These are phyloP conservation scores for Leccinum fallax DNA, from an alignment of 1,284 basidiomycete species.

Conservation along the genomic window DNA sequence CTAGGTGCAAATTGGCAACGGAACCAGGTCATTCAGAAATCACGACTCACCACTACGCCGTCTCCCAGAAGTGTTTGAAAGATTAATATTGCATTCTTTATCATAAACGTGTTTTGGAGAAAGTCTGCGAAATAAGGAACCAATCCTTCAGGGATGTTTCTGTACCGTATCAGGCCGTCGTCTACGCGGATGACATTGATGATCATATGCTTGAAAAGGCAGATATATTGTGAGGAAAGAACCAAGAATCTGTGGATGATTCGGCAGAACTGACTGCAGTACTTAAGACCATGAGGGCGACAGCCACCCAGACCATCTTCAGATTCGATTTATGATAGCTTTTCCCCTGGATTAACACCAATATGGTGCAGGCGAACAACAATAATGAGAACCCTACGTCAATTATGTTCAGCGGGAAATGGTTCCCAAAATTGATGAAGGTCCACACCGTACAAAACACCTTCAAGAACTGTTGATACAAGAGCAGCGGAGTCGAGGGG, in stretches of 20 bases:
- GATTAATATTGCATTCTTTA: slow-evolving; percentile 24
- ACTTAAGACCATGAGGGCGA: slow-evolving; percentile 13
- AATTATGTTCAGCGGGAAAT: not conserved
- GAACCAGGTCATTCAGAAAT: not conserved
- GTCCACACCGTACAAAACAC: slow-evolving; percentile 14
- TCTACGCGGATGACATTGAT: slow-evolving; percentile 25
- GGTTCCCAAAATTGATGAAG: not conserved
- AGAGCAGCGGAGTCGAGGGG: slow-evolving; percentile 12
- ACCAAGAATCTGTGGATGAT: not conserved
- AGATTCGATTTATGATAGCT: not conserved
- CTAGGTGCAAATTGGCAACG: slow-evolving; percentile 10
- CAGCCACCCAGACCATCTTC: slow-evolving; percentile 2
- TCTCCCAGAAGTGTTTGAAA: slow-evolving; percentile 27
- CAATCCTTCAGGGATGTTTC: slow-evolving; percentile 23
- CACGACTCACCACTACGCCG: slow-evolving; percentile 21
- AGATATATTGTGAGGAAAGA: not conserved
- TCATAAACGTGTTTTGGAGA: slow-evolving; percentile 21
- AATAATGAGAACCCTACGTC: slow-evolving; percentile 17
- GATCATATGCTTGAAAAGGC: slow-evolving; percentile 21
- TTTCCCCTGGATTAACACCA: slow-evolving; percentile 3
- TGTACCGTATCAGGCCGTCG: slow-evolving; percentile 24
- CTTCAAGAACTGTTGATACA: slow-evolving; percentile 12
- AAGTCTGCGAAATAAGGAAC: slow-evolving; percentile 23
- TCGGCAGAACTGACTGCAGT: slow-evolving; percentile 9
- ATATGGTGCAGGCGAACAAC: slow-evolving; percentile 16